Evolutionary conservation across 202 grass and related monocot species (phyloP), one percentile per base, ranked within the genome.

Genomic region (Zoysia matrella): DNA sequence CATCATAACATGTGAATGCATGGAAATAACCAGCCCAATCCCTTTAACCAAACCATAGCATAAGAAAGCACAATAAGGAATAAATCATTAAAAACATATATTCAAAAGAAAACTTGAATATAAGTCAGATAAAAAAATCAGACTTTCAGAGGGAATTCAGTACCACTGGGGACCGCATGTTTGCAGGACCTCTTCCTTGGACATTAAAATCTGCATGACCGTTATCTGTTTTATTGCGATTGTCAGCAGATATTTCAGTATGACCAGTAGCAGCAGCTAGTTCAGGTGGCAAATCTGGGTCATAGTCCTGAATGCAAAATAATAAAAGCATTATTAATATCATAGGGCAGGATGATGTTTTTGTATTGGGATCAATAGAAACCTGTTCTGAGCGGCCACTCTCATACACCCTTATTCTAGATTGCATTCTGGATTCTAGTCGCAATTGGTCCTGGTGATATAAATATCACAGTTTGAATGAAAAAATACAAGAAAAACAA

Each of bases 261-360:
- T 89, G 89, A 77, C 91, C 91, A 74, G 93, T 66, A 71, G 91
- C 97, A 83, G 97, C 97, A 68, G 97, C 97, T 86, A 99, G 86
- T 84, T 99, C 97, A 18, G 97, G 97, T 50, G 97, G 97, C 83
- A 99, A 84, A 94, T 99, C 97, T 83, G 97, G 97, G 83, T 99
- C 97, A 4, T 89, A 99, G 55, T 86, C 91, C 97, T 99, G 79
- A 85, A 91, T 49, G 47, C 54, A 85, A 81, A 82, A 8, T 67
- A 85, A 82, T 80, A 10, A 80, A 77, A 81, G 79, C 44, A 60
- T 44, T 50, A 51, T 62, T 85, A 11, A 44, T 14, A 77, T 40
- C 49, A 54, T 74, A 73, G 45, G 77, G 42, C 36, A 66, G 58
- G 54, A 66, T 70, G 41, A 72, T 91, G 72, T 84, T 70, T 79